phyloP scores from a whole-genome alignment of 2,329 filamentous ascomycete genomes.

The Macrophomina phaseolina region DNA sequence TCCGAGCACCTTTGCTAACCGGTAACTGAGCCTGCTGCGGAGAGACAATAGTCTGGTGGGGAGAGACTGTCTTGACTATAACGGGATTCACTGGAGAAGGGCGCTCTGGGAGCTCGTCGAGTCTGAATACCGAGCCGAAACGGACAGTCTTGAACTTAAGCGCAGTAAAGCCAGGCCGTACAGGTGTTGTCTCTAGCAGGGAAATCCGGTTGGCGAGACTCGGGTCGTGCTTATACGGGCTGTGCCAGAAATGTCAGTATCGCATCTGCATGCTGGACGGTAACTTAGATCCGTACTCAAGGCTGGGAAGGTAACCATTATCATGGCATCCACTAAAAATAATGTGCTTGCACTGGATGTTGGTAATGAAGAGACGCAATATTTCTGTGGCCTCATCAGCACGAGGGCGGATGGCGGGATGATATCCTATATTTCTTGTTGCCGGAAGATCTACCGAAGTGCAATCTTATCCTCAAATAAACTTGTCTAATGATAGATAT shows the following conservation, averaged over 20 bases:
- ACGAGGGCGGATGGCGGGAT: neutral
- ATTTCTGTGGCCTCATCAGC: conserved; percentile 43
- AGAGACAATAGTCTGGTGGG: conserved; percentile 21
- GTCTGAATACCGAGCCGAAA: conserved; percentile 51
- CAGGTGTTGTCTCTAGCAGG: conserved; percentile 52
- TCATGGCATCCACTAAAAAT: conserved; percentile 56
- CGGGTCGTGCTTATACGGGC: conserved; percentile 50
- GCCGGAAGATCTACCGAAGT: no score
- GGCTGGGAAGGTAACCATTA: conserved; percentile 52
- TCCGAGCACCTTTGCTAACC: conserved; percentile 29
- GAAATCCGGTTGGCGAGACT: conserved; percentile 48
- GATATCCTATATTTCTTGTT: no score
- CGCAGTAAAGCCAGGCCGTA: conserved; percentile 47
- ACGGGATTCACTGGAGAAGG: conserved; percentile 29
- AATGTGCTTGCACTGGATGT: conserved; percentile 54
- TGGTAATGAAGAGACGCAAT: conserved; percentile 53
- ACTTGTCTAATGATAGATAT: no score
- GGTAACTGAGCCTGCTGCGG: conserved; percentile 28
- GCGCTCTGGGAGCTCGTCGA: conserved; percentile 45
- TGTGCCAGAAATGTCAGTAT: neutral
- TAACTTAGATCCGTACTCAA: conserved; percentile 41
- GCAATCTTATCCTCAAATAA: neutral
- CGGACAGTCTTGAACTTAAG: conserved; percentile 48
- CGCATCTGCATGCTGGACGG: neutral
- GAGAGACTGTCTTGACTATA: conserved; percentile 28